Conservation (phyloP, 2,329 filamentous ascomycete species). For the Endoconidiophora laricicola region DNA sequence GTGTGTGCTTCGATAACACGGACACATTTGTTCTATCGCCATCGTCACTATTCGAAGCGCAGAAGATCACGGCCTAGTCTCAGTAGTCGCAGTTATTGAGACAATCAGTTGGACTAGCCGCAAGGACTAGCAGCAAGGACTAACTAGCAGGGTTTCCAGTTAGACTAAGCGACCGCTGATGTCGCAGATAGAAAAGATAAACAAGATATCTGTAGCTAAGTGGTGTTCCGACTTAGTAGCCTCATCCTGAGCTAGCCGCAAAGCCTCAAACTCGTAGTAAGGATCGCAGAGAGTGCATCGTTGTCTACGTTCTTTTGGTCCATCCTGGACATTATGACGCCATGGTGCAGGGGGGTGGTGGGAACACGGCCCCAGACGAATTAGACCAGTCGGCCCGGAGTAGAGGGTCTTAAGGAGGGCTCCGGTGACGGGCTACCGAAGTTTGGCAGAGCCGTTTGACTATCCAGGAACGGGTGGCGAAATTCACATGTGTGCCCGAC, state of each 20-base stretch:
- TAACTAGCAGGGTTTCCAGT: too few relatives aligned
- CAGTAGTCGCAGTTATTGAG: too few relatives aligned
- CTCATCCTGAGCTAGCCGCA: conserved; percentile 8
- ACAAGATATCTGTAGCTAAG: conserved; percentile 9
- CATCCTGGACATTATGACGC: conserved; percentile 3
- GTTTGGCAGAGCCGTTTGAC: conserved; percentile 4
- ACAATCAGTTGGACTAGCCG: too few relatives aligned
- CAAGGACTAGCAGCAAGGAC: too few relatives aligned
- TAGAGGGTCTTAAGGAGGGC: conserved; percentile 5
- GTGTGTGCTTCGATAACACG: too few relatives aligned
- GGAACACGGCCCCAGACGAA: conserved; percentile 11
- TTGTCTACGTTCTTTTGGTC: conserved; percentile 10
- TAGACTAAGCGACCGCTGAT: too few relatives aligned
- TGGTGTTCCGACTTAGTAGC: conserved; percentile 10
- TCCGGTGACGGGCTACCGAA: conserved; percentile 12
- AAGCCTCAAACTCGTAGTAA: conserved; percentile 9
- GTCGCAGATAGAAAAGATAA: conserved; percentile 7
- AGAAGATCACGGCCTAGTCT: too few relatives aligned
- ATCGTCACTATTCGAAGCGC: too few relatives aligned
- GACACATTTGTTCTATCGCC: too few relatives aligned
- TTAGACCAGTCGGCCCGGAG: conserved; percentile 13
- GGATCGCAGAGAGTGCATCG: conserved; percentile 5
- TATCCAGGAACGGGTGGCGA: conserved; percentile 11
- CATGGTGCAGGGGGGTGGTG: conserved; percentile 10
- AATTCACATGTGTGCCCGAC: conserved; percentile 5